phyloP scores from a whole-genome alignment of 1,284 basidiomycete species.

The Tremellales sp. region DNA sequence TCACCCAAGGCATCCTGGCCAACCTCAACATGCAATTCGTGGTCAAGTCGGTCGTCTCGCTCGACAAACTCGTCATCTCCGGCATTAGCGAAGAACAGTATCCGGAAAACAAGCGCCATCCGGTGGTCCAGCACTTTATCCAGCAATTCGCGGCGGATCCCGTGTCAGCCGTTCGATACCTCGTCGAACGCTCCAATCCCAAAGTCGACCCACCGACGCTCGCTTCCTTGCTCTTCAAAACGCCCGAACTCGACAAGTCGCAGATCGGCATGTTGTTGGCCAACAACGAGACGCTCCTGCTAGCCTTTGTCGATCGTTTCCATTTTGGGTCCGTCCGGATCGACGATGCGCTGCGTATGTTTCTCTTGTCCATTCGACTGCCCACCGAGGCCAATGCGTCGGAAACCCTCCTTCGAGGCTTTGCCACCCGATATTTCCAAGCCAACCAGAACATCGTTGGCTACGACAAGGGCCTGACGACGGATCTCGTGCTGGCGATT shows the following conservation, averaged over 20 bases:
- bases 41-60: conserved; percentile 79
- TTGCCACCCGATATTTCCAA: conserved; percentile 83
- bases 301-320: conserved; percentile 81
- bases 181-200: conserved; percentile 55
- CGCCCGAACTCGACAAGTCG: conserved; percentile 76
- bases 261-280: conserved; percentile 78
- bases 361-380: conserved; percentile 75
- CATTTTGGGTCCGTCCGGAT: conserved; percentile 76
- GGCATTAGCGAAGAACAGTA: conserved; percentile 34
- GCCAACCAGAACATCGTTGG: conserved; percentile 75
- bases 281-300: conserved; percentile 67
- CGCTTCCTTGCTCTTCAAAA: conserved; percentile 79
- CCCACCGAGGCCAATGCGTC: conserved; percentile 63
- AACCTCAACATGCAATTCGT: conserved; percentile 77
- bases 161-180: conserved; percentile 62
- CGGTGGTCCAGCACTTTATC: conserved; percentile 65
- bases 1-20: conserved; percentile 57
- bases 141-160: conserved; percentile 68
- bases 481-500: conserved; percentile 74
- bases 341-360: conserved; percentile 82
- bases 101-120: conserved; percentile 51
- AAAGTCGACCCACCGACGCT: conserved; percentile 63
- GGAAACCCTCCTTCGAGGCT: conserved; percentile 62
- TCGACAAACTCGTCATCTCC: conserved; percentile 55
- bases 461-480: conserved; percentile 72